These are phyloP conservation scores for Hysterium pulicare DNA, from an alignment of 2,329 filamentous ascomycete genomes.

Conservation along the genomic window DNA sequence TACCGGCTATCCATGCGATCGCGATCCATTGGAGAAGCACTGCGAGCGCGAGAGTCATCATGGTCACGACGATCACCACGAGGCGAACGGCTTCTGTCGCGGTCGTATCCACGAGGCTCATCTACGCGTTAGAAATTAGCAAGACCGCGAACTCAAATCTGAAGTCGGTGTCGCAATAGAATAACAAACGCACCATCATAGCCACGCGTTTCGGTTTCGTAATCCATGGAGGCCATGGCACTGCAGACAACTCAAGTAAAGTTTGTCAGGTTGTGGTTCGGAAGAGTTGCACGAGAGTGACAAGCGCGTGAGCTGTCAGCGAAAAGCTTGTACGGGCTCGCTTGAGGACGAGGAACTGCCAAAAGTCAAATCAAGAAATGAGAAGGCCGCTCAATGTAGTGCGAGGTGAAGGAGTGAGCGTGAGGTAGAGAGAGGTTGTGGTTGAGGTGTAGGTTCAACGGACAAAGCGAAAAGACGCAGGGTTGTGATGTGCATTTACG, in stretches of 20 bases:
- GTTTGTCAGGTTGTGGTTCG: conserved; percentile 5
- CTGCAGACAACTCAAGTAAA: conserved; percentile 9
- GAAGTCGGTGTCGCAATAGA: conserved; percentile 8
- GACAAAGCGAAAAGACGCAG: not conserved
- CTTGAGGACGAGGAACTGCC: not conserved
- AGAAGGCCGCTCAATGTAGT: not conserved
- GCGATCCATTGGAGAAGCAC: conserved; percentile 62
- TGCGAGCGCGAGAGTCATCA: conserved; percentile 59
- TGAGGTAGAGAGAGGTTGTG: conserved; percentile 1
- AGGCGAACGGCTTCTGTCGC: conserved; percentile 65
- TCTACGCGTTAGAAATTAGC: conserved; percentile 37
- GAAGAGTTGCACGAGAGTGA: conserved; percentile 5
- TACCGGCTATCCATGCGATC: conserved; percentile 34
- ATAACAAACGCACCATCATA: conserved; percentile 58
- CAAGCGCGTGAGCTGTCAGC: conserved; percentile 5
- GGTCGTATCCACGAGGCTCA: conserved; percentile 60
- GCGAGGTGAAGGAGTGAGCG: conserved; percentile 1
- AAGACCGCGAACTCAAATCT: conserved; percentile 2
- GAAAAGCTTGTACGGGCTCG: conserved; percentile 16
- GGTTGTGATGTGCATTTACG: not conserved
- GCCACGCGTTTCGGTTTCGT: conserved; percentile 62
- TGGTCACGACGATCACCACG: conserved; percentile 48
- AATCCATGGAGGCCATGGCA: conserved; percentile 55
- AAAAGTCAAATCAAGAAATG: not conserved
- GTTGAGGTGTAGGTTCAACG: conserved; percentile 2